phyloP scores from a whole-genome alignment of 768 basidiomycete species.

The Boletus rufocinnamomeus region DNA sequence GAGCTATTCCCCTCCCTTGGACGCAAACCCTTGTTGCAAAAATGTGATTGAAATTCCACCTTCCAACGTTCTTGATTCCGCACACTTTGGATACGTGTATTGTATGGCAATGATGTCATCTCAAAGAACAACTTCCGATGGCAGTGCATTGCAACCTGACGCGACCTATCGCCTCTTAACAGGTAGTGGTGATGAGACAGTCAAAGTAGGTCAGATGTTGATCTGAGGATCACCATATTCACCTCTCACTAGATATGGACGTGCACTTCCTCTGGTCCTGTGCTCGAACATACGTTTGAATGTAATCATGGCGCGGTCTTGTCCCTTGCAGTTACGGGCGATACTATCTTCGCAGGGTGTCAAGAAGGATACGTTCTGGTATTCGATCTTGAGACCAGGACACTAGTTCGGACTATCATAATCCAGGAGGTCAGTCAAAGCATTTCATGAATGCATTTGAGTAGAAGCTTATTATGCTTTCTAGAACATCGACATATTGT shows the following conservation, averaged over 20 bases:
- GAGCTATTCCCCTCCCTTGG: slow-evolving; percentile 35
- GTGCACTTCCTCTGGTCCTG: slow-evolving; percentile 48
- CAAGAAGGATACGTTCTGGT: slow-evolving; percentile 94
- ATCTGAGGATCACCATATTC: not conserved
- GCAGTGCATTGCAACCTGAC: slow-evolving; percentile 24
- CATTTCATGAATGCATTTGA: not conserved
- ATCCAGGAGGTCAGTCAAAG: slow-evolving; percentile 65
- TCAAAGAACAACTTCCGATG: slow-evolving; percentile 40
- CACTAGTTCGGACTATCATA: slow-evolving; percentile 82
- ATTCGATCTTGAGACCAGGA: slow-evolving; percentile 87
- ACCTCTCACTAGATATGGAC: slow-evolving; percentile 59
- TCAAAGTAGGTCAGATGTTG: slow-evolving; percentile 60
- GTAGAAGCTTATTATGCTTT: not conserved
- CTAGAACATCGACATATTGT: slow-evolving; percentile 78
- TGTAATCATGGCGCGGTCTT: slow-evolving; percentile 80
- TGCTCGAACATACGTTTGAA: slow-evolving; percentile 63
- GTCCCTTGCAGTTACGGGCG: slow-evolving; percentile 71
- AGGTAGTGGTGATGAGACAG: slow-evolving; percentile 87
- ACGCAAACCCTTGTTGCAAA: slow-evolving; percentile 27
- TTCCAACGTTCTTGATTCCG: slow-evolving; percentile 78
- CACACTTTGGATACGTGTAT: slow-evolving; percentile 94
- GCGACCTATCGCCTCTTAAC: slow-evolving; percentile 61
- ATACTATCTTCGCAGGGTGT: slow-evolving; percentile 88
- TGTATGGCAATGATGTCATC: slow-evolving; percentile 62
- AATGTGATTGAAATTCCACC: slow-evolving; percentile 55